Conservation (phyloP, 2,329 filamentous ascomycete genomes). For the Cladosporium halotolerans region DNA sequence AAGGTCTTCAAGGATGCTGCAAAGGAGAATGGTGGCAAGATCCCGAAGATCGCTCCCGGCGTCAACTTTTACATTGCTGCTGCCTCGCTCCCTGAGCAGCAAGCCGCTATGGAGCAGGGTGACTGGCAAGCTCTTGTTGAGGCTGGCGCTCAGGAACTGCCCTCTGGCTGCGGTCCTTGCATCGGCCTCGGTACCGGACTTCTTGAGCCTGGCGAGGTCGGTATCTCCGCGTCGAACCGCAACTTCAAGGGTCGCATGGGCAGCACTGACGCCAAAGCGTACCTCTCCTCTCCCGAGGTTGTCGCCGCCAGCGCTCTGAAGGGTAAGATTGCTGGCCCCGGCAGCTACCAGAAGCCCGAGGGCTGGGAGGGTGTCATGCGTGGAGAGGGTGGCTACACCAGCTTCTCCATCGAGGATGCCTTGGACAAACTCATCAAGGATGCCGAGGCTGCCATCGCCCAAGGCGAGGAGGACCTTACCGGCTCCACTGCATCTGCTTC, state of each 20-base stretch:
- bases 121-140: slow-evolving; percentile 80
- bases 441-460: slow-evolving; percentile 56
- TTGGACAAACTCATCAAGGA: slow-evolving; percentile 66
- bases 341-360: slow-evolving; percentile 68
- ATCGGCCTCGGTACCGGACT: slow-evolving; percentile 79
- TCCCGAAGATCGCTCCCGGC: slow-evolving; percentile 64
- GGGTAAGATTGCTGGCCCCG: slow-evolving; percentile 68
- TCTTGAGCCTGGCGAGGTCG: slow-evolving; percentile 77
- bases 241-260: slow-evolving; percentile 95
- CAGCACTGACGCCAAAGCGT: slow-evolving; percentile 69
- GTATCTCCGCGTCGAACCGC: slow-evolving; percentile 75
- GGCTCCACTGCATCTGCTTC: slow-evolving; percentile 20
- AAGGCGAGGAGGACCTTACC: slow-evolving; percentile 44
- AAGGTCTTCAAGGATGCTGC: slow-evolving; percentile 77
- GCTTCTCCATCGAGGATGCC: slow-evolving; percentile 59
- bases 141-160: slow-evolving; percentile 67
- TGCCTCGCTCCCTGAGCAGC: slow-evolving; percentile 72
- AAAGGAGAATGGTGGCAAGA: slow-evolving; percentile 46
- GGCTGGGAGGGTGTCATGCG: slow-evolving; percentile 60
- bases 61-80: slow-evolving; percentile 88
- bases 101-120: slow-evolving; percentile 68
- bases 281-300: slow-evolving; percentile 82
- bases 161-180: slow-evolving; percentile 73
- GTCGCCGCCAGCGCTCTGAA: slow-evolving; percentile 81
- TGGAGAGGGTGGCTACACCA: slow-evolving; percentile 64